phyloP scores from a whole-genome alignment of 805 yeast genomes.

The Yamadazyma phyllophila region DNA sequence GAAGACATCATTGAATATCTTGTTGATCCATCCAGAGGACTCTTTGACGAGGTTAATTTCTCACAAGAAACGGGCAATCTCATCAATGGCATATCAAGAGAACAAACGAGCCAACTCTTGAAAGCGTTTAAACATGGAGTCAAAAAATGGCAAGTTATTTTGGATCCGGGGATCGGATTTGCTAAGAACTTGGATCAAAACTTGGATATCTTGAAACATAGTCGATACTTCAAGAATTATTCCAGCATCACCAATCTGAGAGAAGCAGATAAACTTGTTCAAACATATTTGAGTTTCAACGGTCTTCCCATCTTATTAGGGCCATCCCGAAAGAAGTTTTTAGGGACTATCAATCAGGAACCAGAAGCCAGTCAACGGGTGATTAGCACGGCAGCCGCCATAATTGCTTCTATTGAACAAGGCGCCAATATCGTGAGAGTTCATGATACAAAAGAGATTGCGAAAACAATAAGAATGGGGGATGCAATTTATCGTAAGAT shows the following conservation, averaged over 20 bases:
- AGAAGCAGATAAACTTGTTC: conserved; percentile 14
- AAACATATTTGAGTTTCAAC: conserved; percentile 41
- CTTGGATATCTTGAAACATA: conserved; percentile 56
- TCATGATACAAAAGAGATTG: conserved; percentile 69
- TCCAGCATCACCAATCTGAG: conserved; percentile 24
- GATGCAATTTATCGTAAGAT: conserved; percentile 62
- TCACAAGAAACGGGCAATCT: conserved; percentile 32
- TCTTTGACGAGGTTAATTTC: conserved; percentile 12
- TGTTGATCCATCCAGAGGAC: conserved; percentile 25
- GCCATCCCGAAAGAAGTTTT: conserved; percentile 83
- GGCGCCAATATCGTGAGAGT: conserved; percentile 83
- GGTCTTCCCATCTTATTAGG: conserved; percentile 75
- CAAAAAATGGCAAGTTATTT: conserved; percentile 82
- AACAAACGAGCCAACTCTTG: conserved; percentile 53
- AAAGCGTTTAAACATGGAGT: conserved; percentile 65
- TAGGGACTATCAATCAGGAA: conserved; percentile 70
- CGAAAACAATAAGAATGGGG: conserved; percentile 50
- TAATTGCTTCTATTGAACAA: conserved; percentile 69
- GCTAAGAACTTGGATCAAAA: conserved; percentile 83
- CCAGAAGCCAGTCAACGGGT: conserved; percentile 59
- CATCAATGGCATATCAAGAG: conserved; percentile 60
- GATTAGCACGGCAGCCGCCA: conserved; percentile 72
- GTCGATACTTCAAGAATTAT: conserved; percentile 48
- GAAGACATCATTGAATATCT: conserved; percentile 37
- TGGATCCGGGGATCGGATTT: conserved; percentile 96